Evolutionary conservation across 2,329 filamentous ascomycete genomes (phyloP).

Genomic region (Phoma sp.): DNA sequence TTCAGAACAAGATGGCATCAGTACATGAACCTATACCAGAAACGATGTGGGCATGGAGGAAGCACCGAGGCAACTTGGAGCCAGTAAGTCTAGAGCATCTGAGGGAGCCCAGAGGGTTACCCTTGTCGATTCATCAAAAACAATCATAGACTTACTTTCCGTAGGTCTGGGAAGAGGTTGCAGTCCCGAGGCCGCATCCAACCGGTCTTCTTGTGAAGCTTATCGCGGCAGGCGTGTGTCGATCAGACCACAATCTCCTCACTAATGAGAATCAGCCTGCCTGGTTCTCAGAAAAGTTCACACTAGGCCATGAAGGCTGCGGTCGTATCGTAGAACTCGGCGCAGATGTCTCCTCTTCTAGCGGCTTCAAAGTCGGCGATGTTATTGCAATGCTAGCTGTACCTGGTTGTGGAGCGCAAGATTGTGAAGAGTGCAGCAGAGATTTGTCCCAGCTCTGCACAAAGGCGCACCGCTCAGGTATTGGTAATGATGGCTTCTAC

Average conservation of each 20-base stretch:
- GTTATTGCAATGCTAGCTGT: slow-evolving; percentile 25
- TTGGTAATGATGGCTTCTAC: slow-evolving; percentile 27
- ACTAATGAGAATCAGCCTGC: slow-evolving; percentile 29
- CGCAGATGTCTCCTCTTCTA: slow-evolving; percentile 4
- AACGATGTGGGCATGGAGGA: slow-evolving; percentile 30
- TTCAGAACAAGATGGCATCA: not conserved
- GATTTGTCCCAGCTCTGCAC: slow-evolving; percentile 24
- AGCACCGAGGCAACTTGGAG: slow-evolving; percentile 29
- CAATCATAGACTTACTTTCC: not conserved
- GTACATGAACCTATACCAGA: slow-evolving; percentile 7
- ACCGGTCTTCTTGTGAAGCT: slow-evolving; percentile 25
- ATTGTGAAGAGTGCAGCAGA: slow-evolving; percentile 23
- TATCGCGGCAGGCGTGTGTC: slow-evolving; percentile 28
- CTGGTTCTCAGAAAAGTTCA: slow-evolving; percentile 26
- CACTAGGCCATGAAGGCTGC: slow-evolving; percentile 30
- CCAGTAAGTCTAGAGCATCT: slow-evolving; percentile 14
- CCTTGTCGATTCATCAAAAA: too few relatives aligned
- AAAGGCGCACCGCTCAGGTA: slow-evolving; percentile 22
- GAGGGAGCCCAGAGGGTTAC: too few relatives aligned
- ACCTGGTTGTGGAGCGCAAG: slow-evolving; percentile 21
- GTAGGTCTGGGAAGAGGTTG: slow-evolving; percentile 26
- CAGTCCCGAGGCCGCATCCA: slow-evolving; percentile 15
- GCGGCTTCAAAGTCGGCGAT: slow-evolving; percentile 21
- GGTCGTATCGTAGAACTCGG: slow-evolving; percentile 22
- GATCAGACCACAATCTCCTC: slow-evolving; percentile 29